Base-by-base conservation (phyloP, 73 alveolate genomes). In the Blepharisma stoltei region DNA sequence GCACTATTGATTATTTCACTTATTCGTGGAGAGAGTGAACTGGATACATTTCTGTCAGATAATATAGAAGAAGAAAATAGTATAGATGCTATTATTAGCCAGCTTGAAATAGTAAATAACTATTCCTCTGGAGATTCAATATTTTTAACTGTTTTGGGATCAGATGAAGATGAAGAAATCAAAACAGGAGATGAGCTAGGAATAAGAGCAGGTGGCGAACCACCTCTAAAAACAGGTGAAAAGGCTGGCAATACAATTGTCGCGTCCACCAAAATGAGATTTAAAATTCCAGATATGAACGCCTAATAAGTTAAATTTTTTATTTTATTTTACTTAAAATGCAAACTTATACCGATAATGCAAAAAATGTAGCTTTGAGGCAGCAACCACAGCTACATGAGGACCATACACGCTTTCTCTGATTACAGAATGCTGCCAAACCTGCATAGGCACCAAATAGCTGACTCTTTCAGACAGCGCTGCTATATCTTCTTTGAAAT, bases 311-410 rank as follows among this genome's bases (percentile, higher is more conserved):
- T 52, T 1, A 52, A 52, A 1, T 11, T 14, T 4, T 52, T 14
- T 11, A 52, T 52, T n/a, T 4, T 52, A 52, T 52, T 11, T 52
- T 20, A 52, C n/a, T 14, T 52, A 20, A 14, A 52, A 52, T 52
- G 23, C 23, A 52, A 52, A 52, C 41, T 32, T 32, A 32, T 32
- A 32, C 41, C 41, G 41, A 32, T 32, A 60, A 25, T 60, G 37
- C 45, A 60, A 60, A 25, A 14, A 60, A 25, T 60, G 73, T 8
- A 60, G 73, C 23, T 60, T 60, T 18, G 73, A n/a, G 18, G 73
- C 73, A 18, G 73, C 73, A 14, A 14, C 46, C 37, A 25, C 73
- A 18, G 73, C 49, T 18, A 38, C 73, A n/a, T n/a, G 46, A 8
- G 14, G 38, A 8, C 23, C 23, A 60, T 14, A 60, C 14, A 60